Evolutionary conservation across 306 rosid species (phyloP).

Genomic region (Rosa chinensis): DNA sequence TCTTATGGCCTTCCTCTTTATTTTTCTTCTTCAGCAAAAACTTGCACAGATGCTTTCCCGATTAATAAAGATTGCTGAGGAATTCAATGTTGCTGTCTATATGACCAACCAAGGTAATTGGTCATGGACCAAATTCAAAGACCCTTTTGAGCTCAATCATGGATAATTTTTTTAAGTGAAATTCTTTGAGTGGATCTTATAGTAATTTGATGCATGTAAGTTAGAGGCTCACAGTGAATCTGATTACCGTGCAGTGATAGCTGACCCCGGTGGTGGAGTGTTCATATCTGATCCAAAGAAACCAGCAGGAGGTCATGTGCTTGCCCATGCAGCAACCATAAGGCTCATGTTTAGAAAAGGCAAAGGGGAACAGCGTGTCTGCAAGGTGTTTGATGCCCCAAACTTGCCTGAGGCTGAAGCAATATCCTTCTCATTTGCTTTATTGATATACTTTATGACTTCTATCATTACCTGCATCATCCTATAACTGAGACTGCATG

Average conservation of each 20-base stretch:
- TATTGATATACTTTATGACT: neutral
- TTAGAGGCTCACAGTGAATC: constrained; percentile 6
- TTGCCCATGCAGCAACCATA: constrained; percentile 91
- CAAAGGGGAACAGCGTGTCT: constrained; percentile 90
- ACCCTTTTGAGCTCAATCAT: neutral
- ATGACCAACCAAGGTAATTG: constrained; percentile 91
- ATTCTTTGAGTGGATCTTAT: too few relatives aligned
- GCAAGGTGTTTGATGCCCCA: constrained; percentile 95
- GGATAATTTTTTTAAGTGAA: too few relatives aligned
- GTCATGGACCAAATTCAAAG: neutral
- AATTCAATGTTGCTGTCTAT: constrained; percentile 55
- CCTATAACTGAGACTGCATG: neutral
- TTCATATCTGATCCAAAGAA: constrained; percentile 93
- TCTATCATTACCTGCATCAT: neutral
- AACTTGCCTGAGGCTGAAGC: constrained; percentile 97
- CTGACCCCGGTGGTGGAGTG: constrained; percentile 94
- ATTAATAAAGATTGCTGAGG: constrained; percentile 78
- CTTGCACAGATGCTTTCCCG: constrained; percentile 93
- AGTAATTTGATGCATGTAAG: too few relatives aligned
- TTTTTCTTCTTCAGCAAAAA: constrained; percentile 60
- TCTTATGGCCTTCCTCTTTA: neutral
- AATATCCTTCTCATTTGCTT: constrained; percentile 61
- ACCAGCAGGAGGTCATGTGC: constrained; percentile 93
- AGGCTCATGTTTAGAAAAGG: constrained; percentile 93
- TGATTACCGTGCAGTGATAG: constrained; percentile 54